phyloP scores from a whole-genome alignment of 2,329 filamentous ascomycete species.

The Achaetomium macrosporum region DNA sequence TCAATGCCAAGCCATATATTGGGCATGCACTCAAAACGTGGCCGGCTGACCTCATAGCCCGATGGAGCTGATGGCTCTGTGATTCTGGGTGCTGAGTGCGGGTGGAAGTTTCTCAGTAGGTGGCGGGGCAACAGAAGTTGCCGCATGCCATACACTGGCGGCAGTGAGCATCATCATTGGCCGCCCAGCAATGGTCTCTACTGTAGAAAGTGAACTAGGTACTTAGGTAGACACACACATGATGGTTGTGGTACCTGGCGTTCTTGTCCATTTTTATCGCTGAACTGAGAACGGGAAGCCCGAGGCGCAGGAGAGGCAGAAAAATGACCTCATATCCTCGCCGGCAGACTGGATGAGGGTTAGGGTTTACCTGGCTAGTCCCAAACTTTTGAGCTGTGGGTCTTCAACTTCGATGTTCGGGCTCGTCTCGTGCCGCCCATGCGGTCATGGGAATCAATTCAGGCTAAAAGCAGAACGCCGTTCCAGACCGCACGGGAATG shows the following conservation, averaged over 20 bases:
- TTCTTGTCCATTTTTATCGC: too few species aligned
- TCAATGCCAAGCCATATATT: background rate
- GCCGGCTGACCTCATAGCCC: background rate
- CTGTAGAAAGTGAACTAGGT: background rate
- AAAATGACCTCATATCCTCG: too few species aligned
- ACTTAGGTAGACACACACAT: background rate
- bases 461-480: conserved; percentile 11
- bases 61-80: too few species aligned
- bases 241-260: too few species aligned
- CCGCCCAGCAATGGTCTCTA: background rate
- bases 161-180: background rate
- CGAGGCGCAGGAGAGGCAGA: too few species aligned
- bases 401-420: background rate
- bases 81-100: too few species aligned
- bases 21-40: background rate
- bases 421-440: background rate
- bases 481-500: background rate
- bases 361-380: conserved; percentile 3
- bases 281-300: too few species aligned
- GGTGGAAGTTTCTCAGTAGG: background rate
- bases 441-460: conserved; percentile 8
- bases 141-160: background rate
- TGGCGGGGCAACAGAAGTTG: conserved; percentile 3
- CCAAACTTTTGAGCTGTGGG: conserved; percentile 1
- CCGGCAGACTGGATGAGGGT: conserved; percentile 4